phyloP scores from a whole-genome alignment of 495 filamentous ascomycete genomes.

The Xylaria telfairii region DNA sequence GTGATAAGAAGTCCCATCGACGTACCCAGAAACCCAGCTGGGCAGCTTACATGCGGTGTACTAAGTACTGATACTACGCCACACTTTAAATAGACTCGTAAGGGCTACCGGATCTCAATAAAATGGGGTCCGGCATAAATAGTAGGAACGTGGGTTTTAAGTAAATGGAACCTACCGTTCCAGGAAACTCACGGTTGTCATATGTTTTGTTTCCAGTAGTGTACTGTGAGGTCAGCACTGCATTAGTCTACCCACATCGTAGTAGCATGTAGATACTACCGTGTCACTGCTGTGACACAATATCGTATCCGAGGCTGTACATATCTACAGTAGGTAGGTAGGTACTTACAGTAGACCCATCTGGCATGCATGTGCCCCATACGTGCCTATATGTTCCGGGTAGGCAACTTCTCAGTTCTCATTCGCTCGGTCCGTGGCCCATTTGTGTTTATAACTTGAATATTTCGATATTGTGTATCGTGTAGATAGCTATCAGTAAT shows the following conservation, averaged over 20 bases:
- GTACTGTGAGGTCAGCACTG: background rate
- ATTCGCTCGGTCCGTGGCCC: background rate
- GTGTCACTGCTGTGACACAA: background rate
- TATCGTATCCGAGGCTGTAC: background rate
- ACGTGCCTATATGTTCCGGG: background rate
- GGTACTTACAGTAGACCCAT: too few relatives aligned
- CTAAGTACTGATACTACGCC: background rate
- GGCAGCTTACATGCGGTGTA: background rate
- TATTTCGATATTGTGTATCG: background rate
- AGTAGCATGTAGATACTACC: background rate
- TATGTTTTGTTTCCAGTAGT: background rate
- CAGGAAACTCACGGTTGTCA: background rate
- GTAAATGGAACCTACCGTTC: background rate
- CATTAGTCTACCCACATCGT: background rate
- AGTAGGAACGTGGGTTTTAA: background rate
- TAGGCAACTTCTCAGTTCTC: background rate
- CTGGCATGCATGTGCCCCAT: background rate
- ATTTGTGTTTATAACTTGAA: background rate
- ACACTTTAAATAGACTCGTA: background rate
- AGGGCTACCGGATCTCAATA: background rate
- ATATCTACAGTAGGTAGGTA: too few relatives aligned
- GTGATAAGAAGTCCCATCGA: background rate
- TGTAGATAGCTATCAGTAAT: background rate
- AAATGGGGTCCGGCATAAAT: background rate
- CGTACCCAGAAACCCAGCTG: too few relatives aligned